Evolutionary conservation across 2,329 filamentous ascomycete genomes (phyloP).

Genomic region (Mycocentrospora acerina): DNA sequence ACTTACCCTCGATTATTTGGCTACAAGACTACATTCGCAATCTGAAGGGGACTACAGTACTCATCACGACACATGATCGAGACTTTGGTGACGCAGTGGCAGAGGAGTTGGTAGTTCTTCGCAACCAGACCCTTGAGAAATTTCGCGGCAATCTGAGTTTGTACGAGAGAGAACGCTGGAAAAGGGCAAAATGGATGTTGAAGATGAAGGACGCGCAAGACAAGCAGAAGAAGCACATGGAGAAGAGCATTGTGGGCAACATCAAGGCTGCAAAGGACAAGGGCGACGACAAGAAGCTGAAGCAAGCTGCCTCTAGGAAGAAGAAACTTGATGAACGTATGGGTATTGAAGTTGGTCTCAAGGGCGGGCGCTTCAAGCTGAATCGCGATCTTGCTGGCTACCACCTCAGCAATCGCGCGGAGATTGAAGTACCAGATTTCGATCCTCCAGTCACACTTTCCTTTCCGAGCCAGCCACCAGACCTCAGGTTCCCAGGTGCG

Average conservation of each 20-base stretch:
- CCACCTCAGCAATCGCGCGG: constrained; percentile 56
- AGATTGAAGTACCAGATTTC: constrained; percentile 69
- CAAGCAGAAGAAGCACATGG: constrained; percentile 76
- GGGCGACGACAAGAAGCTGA: constrained; percentile 81
- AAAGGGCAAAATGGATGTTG: constrained; percentile 66
- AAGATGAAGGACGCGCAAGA: constrained; percentile 83
- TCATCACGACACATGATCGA: constrained; percentile 82
- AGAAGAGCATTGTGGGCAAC: constrained; percentile 74
- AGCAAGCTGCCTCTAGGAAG: constrained; percentile 81
- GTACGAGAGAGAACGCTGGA: constrained; percentile 69
- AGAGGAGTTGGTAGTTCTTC: constrained; percentile 72
- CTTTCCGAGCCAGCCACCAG: constrained; percentile 62
- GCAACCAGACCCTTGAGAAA: constrained; percentile 69
- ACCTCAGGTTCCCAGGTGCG: constrained; percentile 73
- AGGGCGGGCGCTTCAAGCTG: constrained; percentile 76
- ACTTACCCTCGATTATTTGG: constrained; percentile 82
- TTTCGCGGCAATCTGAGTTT: constrained; percentile 74
- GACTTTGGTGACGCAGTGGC: constrained; percentile 77
- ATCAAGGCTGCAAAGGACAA: constrained; percentile 73
- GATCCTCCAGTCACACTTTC: constrained; percentile 59
- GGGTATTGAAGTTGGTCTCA: constrained; percentile 72
- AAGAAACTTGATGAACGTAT: constrained; percentile 82
- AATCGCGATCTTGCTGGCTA: constrained; percentile 67
- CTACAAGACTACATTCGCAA: constrained; percentile 70
- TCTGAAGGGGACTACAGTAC: constrained; percentile 62